Evolutionary conservation across 2,329 filamentous ascomycete genomes (phyloP), one percentile per base, ranked within the genome.

Genomic region (Fusarium oligoseptatum): DNA sequence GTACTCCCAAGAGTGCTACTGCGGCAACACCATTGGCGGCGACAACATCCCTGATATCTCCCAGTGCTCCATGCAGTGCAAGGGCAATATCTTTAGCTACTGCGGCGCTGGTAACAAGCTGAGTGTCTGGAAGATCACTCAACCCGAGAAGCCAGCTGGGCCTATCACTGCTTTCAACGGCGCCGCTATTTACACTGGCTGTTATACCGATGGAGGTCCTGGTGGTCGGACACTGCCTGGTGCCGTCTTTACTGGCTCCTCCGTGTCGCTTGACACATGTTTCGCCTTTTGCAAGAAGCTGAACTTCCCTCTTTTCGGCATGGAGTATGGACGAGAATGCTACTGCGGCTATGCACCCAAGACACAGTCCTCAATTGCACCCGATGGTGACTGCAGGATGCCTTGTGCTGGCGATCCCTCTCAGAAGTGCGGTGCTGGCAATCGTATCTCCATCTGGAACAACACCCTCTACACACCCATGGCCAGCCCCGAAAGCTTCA

Each of bases 1-100:
- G 64, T 83, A 83, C 66, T 75, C 78, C 5, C 67, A 68, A 39
- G 82, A 83, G 65, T 83, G 82, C 66, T 83, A 82, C 70, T 81
- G 80, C 57, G 79, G 79, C 11, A 75, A 80, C 67, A 68, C 50
- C 1, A 64, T 78, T 3, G 37, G 62, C 9, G 73, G 76, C 14
- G 67, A 66, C 10, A 62, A 72, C 20, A 68, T 64, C 36, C 34
- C 65, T 0, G 75, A 78, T 22, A 72, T 77, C 39, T 69, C 57
- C 3, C 75, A 79, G 62, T 79, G 77, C 55, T 77, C 68, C 2
- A 77, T 79, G 73, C 73, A 78, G 39, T 79, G 77, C 63, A 77
- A 66, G n/a, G 77, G 77, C 10, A 66, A 79, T 32, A 52, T 70
- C 9, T 65, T 68, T 9, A 78, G 74, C 9, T 79, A 76, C 57